Percentiles rank a stretch among this genome's conserved stretches.
Conservation (phyloP, 352 stramenopile species). For the Thalassiosira livingstoniorum region DNA sequence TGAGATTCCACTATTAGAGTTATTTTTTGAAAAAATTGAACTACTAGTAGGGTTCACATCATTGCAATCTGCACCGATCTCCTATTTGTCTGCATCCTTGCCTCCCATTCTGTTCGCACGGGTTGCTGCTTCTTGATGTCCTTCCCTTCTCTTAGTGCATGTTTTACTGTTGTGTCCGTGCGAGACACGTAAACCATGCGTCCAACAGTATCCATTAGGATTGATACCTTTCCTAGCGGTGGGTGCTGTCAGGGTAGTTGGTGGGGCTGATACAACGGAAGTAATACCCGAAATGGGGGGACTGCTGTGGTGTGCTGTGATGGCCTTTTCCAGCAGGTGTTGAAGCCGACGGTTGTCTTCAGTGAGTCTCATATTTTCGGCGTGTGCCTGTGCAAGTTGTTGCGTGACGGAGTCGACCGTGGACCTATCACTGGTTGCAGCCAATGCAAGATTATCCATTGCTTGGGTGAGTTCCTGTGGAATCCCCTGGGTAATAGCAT, state of each 20-base stretch:
- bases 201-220: conserved; percentile 39
- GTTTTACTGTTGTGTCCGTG: conserved; percentile 12
- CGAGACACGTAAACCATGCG: conserved; percentile 2
- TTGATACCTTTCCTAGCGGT: not conserved
- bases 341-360: not conserved
- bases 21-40: no score
- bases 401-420: not conserved
- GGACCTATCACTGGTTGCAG: not conserved
- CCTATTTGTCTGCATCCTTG: not conserved
- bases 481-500: not conserved
- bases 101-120: conserved; percentile 15
- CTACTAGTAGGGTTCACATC: no score
- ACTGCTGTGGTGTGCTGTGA: not conserved
- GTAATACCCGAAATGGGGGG: not conserved
- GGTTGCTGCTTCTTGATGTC: conserved; percentile 25
- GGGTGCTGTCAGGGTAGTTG: not conserved
- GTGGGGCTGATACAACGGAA: not conserved
- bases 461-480: not conserved
- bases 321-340: no score
- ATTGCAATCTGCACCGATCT: not conserved
- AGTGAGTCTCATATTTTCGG: not conserved
- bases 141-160: conserved; percentile 25
- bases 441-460: not conserved
- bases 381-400: not conserved
- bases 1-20: no score